Evolutionary conservation across 345 rosid species (phyloP).

Genomic region (Moringa oleifera): DNA sequence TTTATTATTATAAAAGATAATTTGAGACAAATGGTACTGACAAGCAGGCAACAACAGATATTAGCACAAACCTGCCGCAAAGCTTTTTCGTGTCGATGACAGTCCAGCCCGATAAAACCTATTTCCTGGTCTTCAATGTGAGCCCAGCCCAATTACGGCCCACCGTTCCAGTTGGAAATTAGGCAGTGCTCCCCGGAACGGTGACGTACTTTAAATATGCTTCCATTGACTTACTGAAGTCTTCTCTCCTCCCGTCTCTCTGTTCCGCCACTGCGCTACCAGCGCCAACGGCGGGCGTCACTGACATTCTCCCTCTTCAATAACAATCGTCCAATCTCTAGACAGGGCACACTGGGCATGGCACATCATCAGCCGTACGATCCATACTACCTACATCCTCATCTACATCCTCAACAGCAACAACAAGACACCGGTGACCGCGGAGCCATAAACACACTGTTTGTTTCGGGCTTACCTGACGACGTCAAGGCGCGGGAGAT

Average conservation of each 20-base stretch:
- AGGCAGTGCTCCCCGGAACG: too few species aligned
- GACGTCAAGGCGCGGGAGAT: constrained; percentile 89
- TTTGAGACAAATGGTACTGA: too few species aligned
- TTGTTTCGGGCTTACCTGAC: constrained; percentile 84
- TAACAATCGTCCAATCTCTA: neutral
- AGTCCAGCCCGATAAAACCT: too few species aligned
- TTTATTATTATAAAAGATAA: too few species aligned
- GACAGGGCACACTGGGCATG: constrained; percentile 16
- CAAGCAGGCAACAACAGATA: too few species aligned
- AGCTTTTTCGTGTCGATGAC: too few species aligned
- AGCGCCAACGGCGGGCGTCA: neutral
- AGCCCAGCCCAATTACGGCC: too few species aligned
- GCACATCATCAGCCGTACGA: constrained; percentile 51
- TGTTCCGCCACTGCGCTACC: neutral
- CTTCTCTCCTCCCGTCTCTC: neutral
- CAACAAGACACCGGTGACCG: constrained; percentile 27
- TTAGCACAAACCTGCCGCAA: too few species aligned
- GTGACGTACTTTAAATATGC: too few species aligned
- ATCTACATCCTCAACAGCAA: constrained; percentile 13
- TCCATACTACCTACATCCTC: constrained; percentile 44
- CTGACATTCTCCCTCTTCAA: neutral
- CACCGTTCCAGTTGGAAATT: too few species aligned
- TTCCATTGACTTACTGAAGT: too few species aligned
- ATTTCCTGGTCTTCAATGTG: too few species aligned
- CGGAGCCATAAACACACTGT: constrained; percentile 60